Percentiles rank a stretch among this genome's conserved stretches.
These are phyloP conservation scores for Xeromyces bisporus DNA, from an alignment of 495 filamentous ascomycete genomes.

Conservation along the genomic window DNA sequence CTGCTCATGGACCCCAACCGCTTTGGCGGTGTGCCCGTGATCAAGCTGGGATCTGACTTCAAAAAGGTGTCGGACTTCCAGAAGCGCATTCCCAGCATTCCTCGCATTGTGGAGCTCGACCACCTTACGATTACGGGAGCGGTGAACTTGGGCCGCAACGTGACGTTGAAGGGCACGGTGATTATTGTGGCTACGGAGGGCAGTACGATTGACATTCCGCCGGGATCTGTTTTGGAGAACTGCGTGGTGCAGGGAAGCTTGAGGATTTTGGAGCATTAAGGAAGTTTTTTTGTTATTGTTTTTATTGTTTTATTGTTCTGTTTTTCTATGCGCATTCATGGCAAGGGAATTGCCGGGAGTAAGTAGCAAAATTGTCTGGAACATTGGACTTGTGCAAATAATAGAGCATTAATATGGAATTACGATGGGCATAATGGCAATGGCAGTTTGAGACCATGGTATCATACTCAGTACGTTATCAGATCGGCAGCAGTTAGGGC, in stretches of 20 bases:
- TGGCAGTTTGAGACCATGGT: too few relatives aligned
- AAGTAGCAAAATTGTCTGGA: too few relatives aligned
- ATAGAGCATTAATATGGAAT: too few relatives aligned
- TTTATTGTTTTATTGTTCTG: not conserved
- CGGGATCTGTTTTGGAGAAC: conserved; percentile 93
- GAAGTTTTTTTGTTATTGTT: conserved; percentile 3
- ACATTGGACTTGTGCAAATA: too few relatives aligned
- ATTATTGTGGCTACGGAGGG: conserved; percentile 98
- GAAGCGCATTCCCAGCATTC: conserved; percentile 89
- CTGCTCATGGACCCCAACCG: conserved; percentile 88
- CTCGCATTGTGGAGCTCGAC: conserved; percentile 94
- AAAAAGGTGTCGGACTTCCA: conserved; percentile 99
- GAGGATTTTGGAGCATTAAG: conserved; percentile 82
- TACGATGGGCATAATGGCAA: too few relatives aligned
- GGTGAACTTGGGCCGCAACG: conserved; percentile 88
- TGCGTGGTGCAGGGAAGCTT: conserved; percentile 97
- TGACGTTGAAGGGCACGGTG: conserved; percentile 96
- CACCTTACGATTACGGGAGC: conserved; percentile 94
- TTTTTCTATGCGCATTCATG: conserved; percentile 3
- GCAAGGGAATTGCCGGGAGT: too few relatives aligned
- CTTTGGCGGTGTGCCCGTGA: conserved; percentile 95
- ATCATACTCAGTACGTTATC: too few relatives aligned
- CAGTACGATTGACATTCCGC: conserved; percentile 93
- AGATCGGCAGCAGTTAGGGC: too few relatives aligned
- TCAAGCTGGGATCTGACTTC: conserved; percentile 98